Conservation (phyloP, 2,329 filamentous ascomycete genomes). For the Cylindrodendrum hubeiense region DNA sequence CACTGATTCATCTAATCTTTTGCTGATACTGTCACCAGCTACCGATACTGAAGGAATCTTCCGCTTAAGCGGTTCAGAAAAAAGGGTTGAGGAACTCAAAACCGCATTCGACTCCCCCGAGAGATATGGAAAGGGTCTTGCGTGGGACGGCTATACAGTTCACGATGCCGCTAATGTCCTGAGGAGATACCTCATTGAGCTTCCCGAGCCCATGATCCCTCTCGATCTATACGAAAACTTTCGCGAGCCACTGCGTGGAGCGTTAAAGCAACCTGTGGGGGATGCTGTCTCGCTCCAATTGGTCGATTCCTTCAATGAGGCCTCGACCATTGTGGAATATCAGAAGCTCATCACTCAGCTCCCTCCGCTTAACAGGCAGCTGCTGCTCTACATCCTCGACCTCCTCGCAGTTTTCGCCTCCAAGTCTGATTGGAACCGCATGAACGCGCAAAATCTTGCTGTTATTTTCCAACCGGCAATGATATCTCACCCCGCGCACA, state of each 20-base stretch:
- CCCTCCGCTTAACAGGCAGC: constrained; percentile 91
- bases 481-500: constrained; percentile 91
- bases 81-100: constrained; percentile 97
- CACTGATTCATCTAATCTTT: neutral
- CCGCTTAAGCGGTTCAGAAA: constrained; percentile 93
- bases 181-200: constrained; percentile 92
- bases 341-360: constrained; percentile 93
- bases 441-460: constrained; percentile 94
- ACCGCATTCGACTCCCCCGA: constrained; percentile 93
- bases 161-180: constrained; percentile 98
- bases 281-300: constrained; percentile 78
- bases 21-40: constrained; percentile 66
- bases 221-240: constrained; percentile 94
- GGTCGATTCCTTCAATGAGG: constrained; percentile 72
- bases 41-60: constrained; percentile 98
- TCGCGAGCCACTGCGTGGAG: constrained; percentile 80
- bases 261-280: constrained; percentile 79
- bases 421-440: constrained; percentile 96
- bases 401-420: constrained; percentile 96
- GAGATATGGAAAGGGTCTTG: constrained; percentile 94
- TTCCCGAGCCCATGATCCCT: constrained; percentile 96
- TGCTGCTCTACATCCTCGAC: constrained; percentile 95
- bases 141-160: constrained; percentile 98
- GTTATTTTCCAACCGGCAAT: constrained; percentile 98
- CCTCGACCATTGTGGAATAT: constrained; percentile 83